Evolutionary conservation across 805 yeast species (phyloP).

Genomic region (Yamadazyma endophytica): DNA sequence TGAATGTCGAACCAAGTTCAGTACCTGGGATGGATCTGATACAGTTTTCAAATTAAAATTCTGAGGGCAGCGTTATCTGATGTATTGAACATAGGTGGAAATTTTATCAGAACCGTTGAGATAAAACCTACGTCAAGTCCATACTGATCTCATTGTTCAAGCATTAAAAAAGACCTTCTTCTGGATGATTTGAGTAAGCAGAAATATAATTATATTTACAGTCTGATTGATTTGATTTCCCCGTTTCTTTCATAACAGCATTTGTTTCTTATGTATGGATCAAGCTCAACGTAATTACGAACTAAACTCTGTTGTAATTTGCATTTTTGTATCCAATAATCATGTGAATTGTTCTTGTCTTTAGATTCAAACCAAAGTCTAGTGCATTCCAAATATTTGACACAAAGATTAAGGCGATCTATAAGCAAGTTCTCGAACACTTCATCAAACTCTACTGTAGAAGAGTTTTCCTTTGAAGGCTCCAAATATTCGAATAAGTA

Average conservation of each 20-base stretch:
- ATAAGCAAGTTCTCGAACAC: constrained; percentile 20
- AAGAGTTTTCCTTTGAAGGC: constrained; percentile 56
- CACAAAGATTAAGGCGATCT: constrained; percentile 44
- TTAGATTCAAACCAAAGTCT: constrained; percentile 68
- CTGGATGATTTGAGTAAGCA: background rate
- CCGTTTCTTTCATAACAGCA: constrained; percentile 74
- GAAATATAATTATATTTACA: constrained; percentile 1
- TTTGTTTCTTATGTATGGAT: constrained; percentile 76
- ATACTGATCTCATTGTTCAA: constrained; percentile 60
- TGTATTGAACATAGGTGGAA: constrained; percentile 80
- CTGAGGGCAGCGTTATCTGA: constrained; percentile 50
- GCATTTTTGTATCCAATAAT: constrained; percentile 48
- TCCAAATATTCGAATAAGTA: constrained; percentile 48
- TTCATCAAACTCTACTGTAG: constrained; percentile 16
- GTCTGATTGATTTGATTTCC: constrained; percentile 7
- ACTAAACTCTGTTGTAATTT: constrained; percentile 49
- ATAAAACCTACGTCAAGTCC: constrained; percentile 74
- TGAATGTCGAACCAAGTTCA: constrained; percentile 55
- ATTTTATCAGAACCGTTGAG: constrained; percentile 72
- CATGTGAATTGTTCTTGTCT: constrained; percentile 40
- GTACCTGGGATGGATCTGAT: constrained; percentile 54
- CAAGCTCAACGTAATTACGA: constrained; percentile 60
- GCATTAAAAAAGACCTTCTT: constrained; percentile 3
- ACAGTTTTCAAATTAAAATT: constrained; percentile 53
- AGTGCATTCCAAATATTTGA: constrained; percentile 58